Base-by-base conservation (phyloP, 805 yeast genomes). In the Yarrowia phangngaensis region DNA sequence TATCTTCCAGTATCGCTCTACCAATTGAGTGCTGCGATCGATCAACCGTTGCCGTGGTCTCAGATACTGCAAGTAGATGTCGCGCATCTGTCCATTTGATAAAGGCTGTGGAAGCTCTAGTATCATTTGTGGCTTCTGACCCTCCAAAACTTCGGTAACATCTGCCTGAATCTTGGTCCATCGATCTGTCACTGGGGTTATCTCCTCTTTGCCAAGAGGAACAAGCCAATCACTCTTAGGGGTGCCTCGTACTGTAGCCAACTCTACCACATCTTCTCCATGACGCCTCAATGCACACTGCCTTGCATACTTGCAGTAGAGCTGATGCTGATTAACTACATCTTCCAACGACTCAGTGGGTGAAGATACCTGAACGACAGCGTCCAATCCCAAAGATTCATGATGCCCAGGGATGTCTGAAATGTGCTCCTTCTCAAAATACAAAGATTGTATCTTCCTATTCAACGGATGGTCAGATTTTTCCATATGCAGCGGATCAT, bases 141-240 rank as follows among this genome's bases (percentile, higher is more conserved):
- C 29, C 12, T 41, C 35, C 16, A 41, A 8, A 2, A 20, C 28
- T 3, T 15, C 27, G 2, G 12, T 8, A 11, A 41, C 20, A 22
- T 41, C 48, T 6, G 9, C 23, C 35, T 41, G 35, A 13, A 41
- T 41, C 12, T 20, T 20, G 9, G 12, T 7, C 35, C 35, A 41
- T 7, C 48, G 4, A 12, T 29, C 35, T 2, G 34, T 22, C 4
- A 8, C 6, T 5, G 48, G 48, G 1, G 48, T 41, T 13, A 8
- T 13, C 32, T 38, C 45, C 13, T 27, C 45, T 4, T n/a, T 26
- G 3, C 45, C 45, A 0, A 23, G 9, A 38, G 31, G 5, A 3
- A n/a, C 34, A 4, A 41, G 22, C 48, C 48, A 41, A 15, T 41
- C 48, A 8, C 20, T 12, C n/a, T 29, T 41, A 8, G 48, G 48